Evolutionary conservation across 2,329 filamentous ascomycete genomes (phyloP), one percentile per base, ranked within the genome.

Genomic region (Calonectria pauciramosa): DNA sequence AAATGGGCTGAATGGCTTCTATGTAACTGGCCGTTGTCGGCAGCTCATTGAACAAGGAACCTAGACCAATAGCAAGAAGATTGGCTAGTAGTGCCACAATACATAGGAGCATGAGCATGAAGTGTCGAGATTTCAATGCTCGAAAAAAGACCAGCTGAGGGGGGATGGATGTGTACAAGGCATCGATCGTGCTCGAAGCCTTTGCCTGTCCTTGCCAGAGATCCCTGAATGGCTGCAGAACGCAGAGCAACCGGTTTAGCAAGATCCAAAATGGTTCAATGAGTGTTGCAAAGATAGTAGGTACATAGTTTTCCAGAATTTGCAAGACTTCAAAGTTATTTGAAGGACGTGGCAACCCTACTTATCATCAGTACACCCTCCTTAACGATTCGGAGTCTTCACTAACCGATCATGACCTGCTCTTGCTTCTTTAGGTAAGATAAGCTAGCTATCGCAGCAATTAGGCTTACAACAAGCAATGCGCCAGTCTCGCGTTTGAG

Each of bases 241-340:
- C 79, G 51, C 90, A 92, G 0, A 91, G 76, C 0, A 89, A 69
- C 0, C 91, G 85, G 52, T 91, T 92, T 0, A 93, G 71, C 0
- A 92, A 78, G 0, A 91, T 82, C 88, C 91, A 91, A 1, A 90
- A 85, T 0, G 91, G 91, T 44, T 93, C 91, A 0, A 92, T 83
- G 0, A 92, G 68, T 0, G 91, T 92, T 0, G 90, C 88, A 4
- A 92, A 83, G 0, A 86, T 84, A 0, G 90, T 92, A 0, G 91
- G 91, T 0, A 92, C 81, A 64, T 91, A 92, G 9, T 86, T 88
- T 10, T 87, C 84, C 0, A 89, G 38, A 0, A 88, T 47, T 5
- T 87, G 85, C 0, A 84, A 70, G 0, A 88, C 80, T 7, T 85
- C 83, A 1, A 84, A 84, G 9, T 80, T 85, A 0, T 76, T 36